phyloP scores from a whole-genome alignment of 2,329 filamentous ascomycete genomes.

The Bretziella fagacearum region DNA sequence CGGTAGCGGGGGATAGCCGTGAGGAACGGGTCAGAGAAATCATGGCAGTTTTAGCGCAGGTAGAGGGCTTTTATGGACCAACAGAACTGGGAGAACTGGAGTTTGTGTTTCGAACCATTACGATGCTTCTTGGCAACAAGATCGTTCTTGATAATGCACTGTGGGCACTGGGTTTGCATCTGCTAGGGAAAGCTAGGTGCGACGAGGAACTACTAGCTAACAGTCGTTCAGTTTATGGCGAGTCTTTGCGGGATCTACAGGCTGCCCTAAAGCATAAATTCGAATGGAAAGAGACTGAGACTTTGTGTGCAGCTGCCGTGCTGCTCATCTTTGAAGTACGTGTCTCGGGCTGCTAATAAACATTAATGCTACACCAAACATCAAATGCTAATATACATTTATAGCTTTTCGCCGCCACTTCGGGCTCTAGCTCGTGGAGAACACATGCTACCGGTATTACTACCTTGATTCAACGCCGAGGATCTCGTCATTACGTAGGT shows the following conservation, averaged over 20 bases:
- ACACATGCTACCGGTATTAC: conserved; percentile 25
- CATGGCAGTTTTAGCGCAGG: conserved; percentile 2
- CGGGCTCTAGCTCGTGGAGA: conserved; percentile 23
- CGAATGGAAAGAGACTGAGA: conserved; percentile 26
- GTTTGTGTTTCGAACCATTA: conserved; percentile 18
- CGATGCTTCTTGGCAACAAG: conserved; percentile 22
- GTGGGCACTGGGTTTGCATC: conserved; percentile 24
- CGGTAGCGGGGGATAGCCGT: neutral
- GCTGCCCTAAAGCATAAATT: conserved; percentile 22
- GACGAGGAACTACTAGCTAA: conserved; percentile 20
- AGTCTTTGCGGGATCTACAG: conserved; percentile 23
- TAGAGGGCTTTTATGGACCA: conserved; percentile 1
- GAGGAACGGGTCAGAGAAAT: conserved; percentile 4
- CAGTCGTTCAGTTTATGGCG: conserved; percentile 25
- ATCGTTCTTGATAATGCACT: conserved; percentile 25
- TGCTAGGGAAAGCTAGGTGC: conserved; percentile 23
- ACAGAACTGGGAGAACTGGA: conserved; percentile 4
- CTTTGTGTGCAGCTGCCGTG: conserved; percentile 26
- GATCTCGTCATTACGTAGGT: conserved; percentile 22
- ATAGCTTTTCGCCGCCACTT: conserved; percentile 28
- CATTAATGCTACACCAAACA: neutral
- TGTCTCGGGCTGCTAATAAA: neutral
- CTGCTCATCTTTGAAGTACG: conserved; percentile 26
- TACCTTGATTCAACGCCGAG: conserved; percentile 25
- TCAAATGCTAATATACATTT: neutral